Base-by-base conservation (phyloP, 768 basidiomycete species). In the Boletus huronensis region DNA sequence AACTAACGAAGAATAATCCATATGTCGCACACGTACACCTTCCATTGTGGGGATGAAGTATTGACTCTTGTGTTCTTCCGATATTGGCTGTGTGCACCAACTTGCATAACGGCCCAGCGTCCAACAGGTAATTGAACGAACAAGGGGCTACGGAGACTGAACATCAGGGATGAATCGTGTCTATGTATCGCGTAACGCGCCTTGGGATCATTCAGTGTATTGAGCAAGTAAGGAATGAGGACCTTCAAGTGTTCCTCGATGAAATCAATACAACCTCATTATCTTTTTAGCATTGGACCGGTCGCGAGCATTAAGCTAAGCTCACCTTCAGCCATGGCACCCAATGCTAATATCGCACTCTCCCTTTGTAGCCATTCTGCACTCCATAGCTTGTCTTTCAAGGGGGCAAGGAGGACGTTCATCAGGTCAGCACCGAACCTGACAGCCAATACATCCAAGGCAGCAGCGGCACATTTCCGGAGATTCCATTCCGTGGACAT, bases 21-120 rank as follows among this genome's bases (percentile, higher is more conserved):
- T 17, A 74, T 72, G 53, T 65, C 41, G 48, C 29, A 45, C 7
- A 77, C 82, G 69, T 68, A 98, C 96, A 19, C 95, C 97, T 79
- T 99, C 97, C 86, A 99, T 91, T 14, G 94, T 96, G 0, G 97
- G 97, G 29, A 98, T 87, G 69, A 99, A 99, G 74, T 88, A 98
- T 52, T 78, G 79, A 50, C 80, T 86, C 72, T 90, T 91, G 76
- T 96, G 94, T 48, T 94, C 93, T 52, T 91, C 88, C 3, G 88
- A 87, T 55, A 81, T 77, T 26, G 83, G 81, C 67, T 88, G 85
- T n/a, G 90, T 92, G 62, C 90, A 93, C 97, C 97, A 99, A 66
- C 90, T 93, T 31, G 96, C 93, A 72, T 99, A 99, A 48, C 97
- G 87, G 16, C 97, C 96, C n/a, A 99, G 79, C 0, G 96, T 98